Percentiles rank a stretch among this genome's conserved stretches.
Evolutionary conservation across 129 eudicot genomes (phyloP).

Genomic region (Artemisia argyi): DNA sequence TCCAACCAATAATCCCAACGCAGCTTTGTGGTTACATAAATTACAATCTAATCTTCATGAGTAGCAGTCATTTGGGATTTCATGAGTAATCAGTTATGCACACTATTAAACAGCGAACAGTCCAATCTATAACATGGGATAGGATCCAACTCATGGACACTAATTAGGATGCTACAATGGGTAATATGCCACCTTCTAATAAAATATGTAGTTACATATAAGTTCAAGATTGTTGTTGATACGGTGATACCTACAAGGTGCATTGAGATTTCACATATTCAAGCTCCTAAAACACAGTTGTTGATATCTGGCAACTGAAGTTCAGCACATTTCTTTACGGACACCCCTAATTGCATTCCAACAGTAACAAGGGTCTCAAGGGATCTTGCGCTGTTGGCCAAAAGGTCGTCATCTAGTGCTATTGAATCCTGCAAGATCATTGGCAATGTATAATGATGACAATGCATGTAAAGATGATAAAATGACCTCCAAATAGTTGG

Average conservation of each 20-base stretch:
- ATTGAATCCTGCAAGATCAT: conserved; percentile 59
- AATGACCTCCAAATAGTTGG: neutral
- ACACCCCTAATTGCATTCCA: conserved; percentile 81
- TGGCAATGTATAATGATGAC: conserved; percentile 1
- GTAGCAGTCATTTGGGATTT: no score
- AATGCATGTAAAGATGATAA: neutral
- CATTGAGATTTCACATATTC: conserved; percentile 8
- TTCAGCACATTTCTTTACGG: conserved; percentile 42
- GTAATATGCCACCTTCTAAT: neutral
- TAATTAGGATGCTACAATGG: no score
- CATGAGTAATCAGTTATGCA: no score
- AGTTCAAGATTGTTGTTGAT: conserved; percentile 16
- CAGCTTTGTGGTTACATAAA: no score
- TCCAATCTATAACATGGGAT: no score
- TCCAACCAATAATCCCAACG: no score
- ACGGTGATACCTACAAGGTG: conserved; percentile 11
- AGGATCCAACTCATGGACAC: no score
- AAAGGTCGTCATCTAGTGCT: conserved; percentile 70
- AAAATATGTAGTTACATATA: conserved; percentile 16
- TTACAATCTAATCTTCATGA: no score
- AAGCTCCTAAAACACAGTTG: conserved; percentile 36
- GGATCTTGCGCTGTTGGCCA: conserved; percentile 75
- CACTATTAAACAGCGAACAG: no score
- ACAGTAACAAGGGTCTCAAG: conserved; percentile 83
- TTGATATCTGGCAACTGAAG: conserved; percentile 32